A percentile compares a stretch with the other conserved stretches of the same genome.
phyloP scores from a whole-genome alignment of 202 grass and related monocot genomes.

The Alloteropsis angusta region DNA sequence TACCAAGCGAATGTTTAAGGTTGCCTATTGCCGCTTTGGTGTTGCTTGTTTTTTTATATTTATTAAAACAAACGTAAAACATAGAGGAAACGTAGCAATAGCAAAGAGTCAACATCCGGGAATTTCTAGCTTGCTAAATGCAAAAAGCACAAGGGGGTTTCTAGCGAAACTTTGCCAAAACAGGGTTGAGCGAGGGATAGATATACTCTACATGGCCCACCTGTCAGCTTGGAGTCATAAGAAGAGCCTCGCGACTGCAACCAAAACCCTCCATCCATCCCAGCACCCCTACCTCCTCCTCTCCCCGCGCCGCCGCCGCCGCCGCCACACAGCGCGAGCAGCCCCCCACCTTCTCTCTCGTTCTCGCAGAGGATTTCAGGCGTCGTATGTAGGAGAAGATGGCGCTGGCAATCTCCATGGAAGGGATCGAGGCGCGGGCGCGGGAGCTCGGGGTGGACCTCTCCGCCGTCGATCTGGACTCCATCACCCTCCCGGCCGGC shows the following conservation, averaged over 20 bases:
- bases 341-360: not conserved
- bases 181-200: not conserved
- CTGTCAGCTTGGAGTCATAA: not conserved
- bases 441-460: conserved; percentile 44
- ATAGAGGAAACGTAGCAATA: no score
- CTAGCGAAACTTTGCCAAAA: not conserved
- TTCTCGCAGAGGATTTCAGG: not conserved
- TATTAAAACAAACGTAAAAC: no score
- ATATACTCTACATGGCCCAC: not conserved
- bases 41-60: no score
- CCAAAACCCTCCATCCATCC: conserved; percentile 27
- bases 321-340: not conserved
- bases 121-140: not conserved
- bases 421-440: conserved; percentile 47
- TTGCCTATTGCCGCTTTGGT: no score
- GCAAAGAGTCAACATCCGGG: no score
- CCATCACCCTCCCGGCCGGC: conserved; percentile 55
- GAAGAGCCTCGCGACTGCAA: not conserved
- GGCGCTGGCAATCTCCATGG: conserved; percentile 46
- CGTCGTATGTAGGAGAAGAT: conserved; percentile 32
- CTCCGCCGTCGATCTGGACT: conserved; percentile 50
- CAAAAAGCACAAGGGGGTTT: not conserved
- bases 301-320: not conserved
- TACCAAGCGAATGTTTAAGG: no score
- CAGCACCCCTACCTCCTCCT: not conserved